phyloP scores from a whole-genome alignment of 306 rosid species.

The Luffa aegyptiaca region DNA sequence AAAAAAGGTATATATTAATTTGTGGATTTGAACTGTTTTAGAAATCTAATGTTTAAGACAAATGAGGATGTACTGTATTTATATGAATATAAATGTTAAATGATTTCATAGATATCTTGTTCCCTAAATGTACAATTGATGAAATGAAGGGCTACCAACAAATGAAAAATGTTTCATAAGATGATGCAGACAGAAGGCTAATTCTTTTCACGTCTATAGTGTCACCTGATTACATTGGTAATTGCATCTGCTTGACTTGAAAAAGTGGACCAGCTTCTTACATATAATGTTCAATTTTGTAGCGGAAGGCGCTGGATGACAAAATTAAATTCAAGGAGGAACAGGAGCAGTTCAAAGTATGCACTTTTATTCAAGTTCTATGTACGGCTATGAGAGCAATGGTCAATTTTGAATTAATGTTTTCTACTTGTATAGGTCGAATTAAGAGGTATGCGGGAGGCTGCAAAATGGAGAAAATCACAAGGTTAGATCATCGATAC shows the following conservation, averaged over 20 bases:
- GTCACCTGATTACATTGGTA: not conserved
- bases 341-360: slow-evolving; percentile 64
- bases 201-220: not conserved
- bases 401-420: not conserved
- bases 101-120: not conserved
- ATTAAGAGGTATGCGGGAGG: slow-evolving; percentile 70
- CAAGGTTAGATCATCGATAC: slow-evolving; percentile 46
- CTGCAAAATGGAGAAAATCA: slow-evolving; percentile 84
- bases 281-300: slow-evolving; percentile 22
- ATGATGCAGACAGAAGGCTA: not conserved
- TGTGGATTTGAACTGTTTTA: not conserved
- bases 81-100: not conserved
- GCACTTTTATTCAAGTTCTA: slow-evolving; percentile 3
- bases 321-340: slow-evolving; percentile 78
- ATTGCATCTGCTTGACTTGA: not conserved
- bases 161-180: not conserved
- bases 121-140: not conserved
- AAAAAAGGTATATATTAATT: not conserved
- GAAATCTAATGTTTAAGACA: not conserved
- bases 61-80: not conserved
- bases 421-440: slow-evolving; percentile 44
- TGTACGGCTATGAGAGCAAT: not conserved
- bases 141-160: not conserved
- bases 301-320: slow-evolving; percentile 80
- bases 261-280: not conserved